These are phyloP conservation scores for Simplicillium sp. DNA, from an alignment of 2,329 filamentous ascomycete species.

Conservation along the genomic window DNA sequence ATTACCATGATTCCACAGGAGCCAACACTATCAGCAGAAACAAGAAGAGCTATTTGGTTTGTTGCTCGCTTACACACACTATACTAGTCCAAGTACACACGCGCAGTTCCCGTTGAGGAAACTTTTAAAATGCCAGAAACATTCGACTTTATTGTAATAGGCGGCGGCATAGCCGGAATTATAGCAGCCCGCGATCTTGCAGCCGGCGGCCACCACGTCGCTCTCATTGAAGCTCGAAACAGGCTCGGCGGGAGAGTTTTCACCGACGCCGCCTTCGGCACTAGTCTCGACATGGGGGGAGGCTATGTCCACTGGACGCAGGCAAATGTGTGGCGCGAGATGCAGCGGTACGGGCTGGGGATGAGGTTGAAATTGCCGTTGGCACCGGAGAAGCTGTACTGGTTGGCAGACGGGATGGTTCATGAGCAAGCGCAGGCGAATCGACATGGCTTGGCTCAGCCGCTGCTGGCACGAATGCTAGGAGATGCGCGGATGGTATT, in stretches of 20 bases:
- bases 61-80: no score
- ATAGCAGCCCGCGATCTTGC: not conserved
- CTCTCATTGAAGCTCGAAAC: not conserved
- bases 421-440: no score
- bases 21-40: no score
- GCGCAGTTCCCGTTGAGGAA: no score
- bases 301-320: slow-evolving; percentile 1
- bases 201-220: not conserved
- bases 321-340: not conserved
- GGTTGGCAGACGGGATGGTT: slow-evolving; percentile 1
- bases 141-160: not conserved
- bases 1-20: no score
- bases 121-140: not conserved
- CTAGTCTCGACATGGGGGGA: not conserved
- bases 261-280: not conserved
- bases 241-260: not conserved
- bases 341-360: not conserved
- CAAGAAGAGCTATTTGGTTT: no score
- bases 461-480: no score
- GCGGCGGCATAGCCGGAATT: not conserved
- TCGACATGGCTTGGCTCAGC: no score
- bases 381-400: not conserved
- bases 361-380: not conserved
- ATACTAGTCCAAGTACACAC: no score
- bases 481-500: no score